These are phyloP conservation scores for Neonectria magnoliae DNA, from an alignment of 2,329 filamentous ascomycete genomes.

Conservation along the genomic window DNA sequence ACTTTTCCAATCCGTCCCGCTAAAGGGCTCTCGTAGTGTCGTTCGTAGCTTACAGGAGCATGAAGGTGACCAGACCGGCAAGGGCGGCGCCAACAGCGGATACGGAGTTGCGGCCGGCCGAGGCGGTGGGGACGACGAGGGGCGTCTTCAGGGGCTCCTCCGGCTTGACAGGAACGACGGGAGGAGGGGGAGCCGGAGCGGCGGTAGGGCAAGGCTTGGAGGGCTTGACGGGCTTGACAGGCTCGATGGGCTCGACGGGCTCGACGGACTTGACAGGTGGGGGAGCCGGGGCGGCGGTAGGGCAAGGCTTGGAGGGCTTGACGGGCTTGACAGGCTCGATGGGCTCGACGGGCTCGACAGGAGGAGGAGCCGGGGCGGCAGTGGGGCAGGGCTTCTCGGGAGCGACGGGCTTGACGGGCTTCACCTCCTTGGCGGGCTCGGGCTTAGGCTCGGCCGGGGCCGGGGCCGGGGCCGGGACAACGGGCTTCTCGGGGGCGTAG, in stretches of 20 bases:
- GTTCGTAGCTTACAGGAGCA: constrained; percentile 28
- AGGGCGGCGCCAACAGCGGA: constrained; percentile 24
- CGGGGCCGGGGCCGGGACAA: neutral
- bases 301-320: constrained; percentile 7
- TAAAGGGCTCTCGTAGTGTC: neutral
- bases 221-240: constrained; percentile 2
- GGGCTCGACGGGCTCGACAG: constrained; percentile 7
- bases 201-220: constrained; percentile 17
- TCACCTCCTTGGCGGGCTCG: neutral
- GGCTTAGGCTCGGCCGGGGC: constrained; percentile 8
- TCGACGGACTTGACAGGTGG: neutral
- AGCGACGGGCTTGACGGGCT: constrained; percentile 4
- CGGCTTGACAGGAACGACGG: constrained; percentile 1
- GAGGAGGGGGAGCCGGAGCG: constrained; percentile 18
- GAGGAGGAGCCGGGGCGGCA: constrained; percentile 20
- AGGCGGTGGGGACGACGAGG: constrained; percentile 32
- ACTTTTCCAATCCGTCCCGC: constrained; percentile 6
- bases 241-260: neutral
- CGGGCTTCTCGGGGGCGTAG: constrained; percentile 2
- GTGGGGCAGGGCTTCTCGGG: constrained; percentile 14
- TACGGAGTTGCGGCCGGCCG: constrained; percentile 25
- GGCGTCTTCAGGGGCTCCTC: constrained; percentile 20
- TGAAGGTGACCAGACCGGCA: constrained; percentile 24
- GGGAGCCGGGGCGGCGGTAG: constrained; percentile 21
- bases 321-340: constrained; percentile 1